Percentiles rank a stretch among this genome's conserved stretches.
Conservation (phyloP, 2,329 filamentous ascomycete species). For the Decorospora gaudefroyi region DNA sequence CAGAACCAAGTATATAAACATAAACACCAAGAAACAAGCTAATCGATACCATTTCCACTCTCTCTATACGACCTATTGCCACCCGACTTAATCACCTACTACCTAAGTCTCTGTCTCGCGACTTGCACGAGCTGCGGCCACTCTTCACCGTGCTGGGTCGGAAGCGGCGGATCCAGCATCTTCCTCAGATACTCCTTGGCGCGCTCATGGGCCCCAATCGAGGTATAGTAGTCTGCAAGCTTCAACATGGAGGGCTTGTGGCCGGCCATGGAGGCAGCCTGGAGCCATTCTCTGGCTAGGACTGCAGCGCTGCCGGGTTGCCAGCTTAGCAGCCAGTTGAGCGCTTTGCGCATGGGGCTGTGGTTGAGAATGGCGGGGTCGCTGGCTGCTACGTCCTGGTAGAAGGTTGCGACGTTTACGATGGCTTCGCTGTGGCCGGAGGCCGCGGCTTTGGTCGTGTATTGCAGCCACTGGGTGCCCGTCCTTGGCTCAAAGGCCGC, state of each 20-base stretch:
- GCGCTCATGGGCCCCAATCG: constrained; percentile 19
- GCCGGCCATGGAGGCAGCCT: constrained; percentile 30
- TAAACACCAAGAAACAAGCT: background rate
- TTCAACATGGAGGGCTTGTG: constrained; percentile 38
- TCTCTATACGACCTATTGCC: no score
- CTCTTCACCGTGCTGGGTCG: constrained; percentile 26
- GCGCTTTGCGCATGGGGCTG: constrained; percentile 18
- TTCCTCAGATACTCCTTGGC: constrained; percentile 18
- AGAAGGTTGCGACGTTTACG: constrained; percentile 48
- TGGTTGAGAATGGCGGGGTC: constrained; percentile 14
- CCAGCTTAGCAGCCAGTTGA: constrained; percentile 35
- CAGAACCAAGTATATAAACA: no score
- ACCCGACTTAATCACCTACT: background rate
- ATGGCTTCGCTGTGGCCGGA: constrained; percentile 48
- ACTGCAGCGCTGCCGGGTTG: constrained; percentile 16
- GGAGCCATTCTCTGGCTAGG: constrained; percentile 41
- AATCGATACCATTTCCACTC: background rate
- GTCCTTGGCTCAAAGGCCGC: constrained; percentile 33
- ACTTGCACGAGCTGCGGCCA: constrained; percentile 33
- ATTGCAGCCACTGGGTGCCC: constrained; percentile 49
- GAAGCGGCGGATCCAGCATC: constrained; percentile 23
- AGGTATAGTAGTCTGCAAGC: constrained; percentile 30
- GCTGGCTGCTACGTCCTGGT: constrained; percentile 41
- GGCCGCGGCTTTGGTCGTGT: constrained; percentile 53
- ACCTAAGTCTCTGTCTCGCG: constrained; percentile 27